Evolutionary conservation across 306 rosid genomes (phyloP).

Genomic region (Sophora flavescens): DNA sequence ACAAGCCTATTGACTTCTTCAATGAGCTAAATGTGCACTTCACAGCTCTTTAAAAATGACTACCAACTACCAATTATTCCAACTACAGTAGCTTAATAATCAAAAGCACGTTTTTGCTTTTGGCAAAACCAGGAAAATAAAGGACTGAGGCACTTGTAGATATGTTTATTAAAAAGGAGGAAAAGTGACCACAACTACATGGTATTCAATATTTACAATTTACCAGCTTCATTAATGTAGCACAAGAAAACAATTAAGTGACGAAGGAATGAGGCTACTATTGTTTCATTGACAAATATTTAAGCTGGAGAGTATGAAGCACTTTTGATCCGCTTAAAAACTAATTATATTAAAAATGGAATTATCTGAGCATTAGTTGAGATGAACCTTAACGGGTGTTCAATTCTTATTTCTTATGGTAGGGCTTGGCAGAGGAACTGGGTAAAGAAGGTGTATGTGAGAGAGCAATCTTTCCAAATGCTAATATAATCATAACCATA

Average conservation of each 20-base stretch:
- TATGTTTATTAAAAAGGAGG: neutral
- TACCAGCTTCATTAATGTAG: neutral
- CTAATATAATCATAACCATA: conserved; percentile 54
- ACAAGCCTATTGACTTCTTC: no score
- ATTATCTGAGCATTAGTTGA: no score
- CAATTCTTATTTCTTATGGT: conserved; percentile 24
- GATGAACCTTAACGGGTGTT: neutral
- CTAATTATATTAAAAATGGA: no score
- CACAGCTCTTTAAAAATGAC: no score
- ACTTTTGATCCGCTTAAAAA: no score
- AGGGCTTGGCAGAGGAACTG: conserved; percentile 88
- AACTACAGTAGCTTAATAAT: neutral
- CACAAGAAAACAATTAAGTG: neutral
- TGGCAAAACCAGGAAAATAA: neutral
- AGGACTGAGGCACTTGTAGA: neutral
- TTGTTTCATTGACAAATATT: no score
- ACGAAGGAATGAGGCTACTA: no score
- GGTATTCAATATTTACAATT: no score
- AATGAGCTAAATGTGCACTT: no score
- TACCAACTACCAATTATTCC: neutral
- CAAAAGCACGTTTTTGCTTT: neutral
- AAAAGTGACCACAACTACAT: no score
- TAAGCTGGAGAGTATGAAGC: neutral
- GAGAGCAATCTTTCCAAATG: conserved; percentile 84
- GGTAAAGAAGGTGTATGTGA: conserved; percentile 91